Evolutionary conservation across 805 yeast genomes (phyloP), one percentile per base, ranked within the genome.

Genomic region (Saturnispora serradocipensis): DNA sequence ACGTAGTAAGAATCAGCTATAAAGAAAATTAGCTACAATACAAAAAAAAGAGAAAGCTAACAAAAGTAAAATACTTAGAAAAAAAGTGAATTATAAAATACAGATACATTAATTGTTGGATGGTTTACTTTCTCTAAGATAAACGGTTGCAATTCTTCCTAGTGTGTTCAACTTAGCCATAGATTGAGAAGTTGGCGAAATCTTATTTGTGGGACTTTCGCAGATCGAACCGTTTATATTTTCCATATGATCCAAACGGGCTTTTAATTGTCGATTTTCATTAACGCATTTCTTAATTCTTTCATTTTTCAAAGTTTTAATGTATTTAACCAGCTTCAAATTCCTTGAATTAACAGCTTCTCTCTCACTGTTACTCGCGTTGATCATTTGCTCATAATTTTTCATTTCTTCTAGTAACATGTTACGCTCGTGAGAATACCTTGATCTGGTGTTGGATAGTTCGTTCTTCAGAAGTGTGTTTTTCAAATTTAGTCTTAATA

Each of bases 401-500:
- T 62, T 59, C 38, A 68, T 39, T 44, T 62, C 62, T 42, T 61
- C 61, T 45, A 54, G 28, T n/a, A 66, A 51, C 38, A 67, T 52
- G 36, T 61, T 65, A 15, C 63, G 58, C 51, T 69, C 72, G 16
- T 65, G 64, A 28, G 56, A 54, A 36, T 54, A 56, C 28, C 66
- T 68, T 42, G 66, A 69, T 28, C 58, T 57, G 28, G 58, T 58
- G 18, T 58, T 54, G 18, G 54, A 56, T 43, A 66, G 44, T 48
- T 67, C 69, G 46, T 56, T 58, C 48, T 62, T 63, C 16, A 59
- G 53, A 22, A 69, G 51, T 46, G 67, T 67, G 50, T 67, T 67
- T 47, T 55, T 59, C 28, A 69, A 52, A 46, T 68, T 69, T 43
- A 67, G 49, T 39, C 68, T 57, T 27, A 68, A 53, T 1, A 67